Base-by-base conservation (phyloP, 2,329 filamentous ascomycete species). In the Calonectria montana region DNA sequence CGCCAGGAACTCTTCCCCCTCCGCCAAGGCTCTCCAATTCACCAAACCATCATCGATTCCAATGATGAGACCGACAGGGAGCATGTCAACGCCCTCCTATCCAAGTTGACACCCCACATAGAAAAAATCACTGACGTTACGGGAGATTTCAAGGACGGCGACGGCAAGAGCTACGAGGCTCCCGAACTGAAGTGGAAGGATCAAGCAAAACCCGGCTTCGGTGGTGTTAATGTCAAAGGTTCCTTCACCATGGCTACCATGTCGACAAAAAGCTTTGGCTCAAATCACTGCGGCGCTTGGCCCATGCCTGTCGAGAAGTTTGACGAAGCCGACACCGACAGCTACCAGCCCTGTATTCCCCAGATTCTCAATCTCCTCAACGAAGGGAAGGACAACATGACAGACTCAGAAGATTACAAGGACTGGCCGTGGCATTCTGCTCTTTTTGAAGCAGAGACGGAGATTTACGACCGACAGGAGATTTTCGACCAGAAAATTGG, bases 1-100 rank as follows among this genome's bases (percentile, higher is more conserved):
- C 83, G 86, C 15, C 82, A 83, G 15, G 86, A 87, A 63, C 81
- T 87, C 7, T 87, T 86, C 67, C 86, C 86, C 0, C 73, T 87
- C 15, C 84, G 84, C 25, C 83, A 84, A 64, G 80, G 80, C 2
- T 85, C 83, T 2, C 77, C 83, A n/a, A 82, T 86, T 8, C 83
- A 82, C 59, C 76, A 83, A 13, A 78, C 81, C 0, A 78, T 84
- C 2, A 62, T 79, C 3, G 61, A 78, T 2, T 82, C 81, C 2
- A 78, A 78, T n/a, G 75, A 79, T 6, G 76, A 82, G 10, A 71
- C 78, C 12, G 79, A 76, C 2, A 68, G 86, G 16, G 76, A 81
- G 2, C 76, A 76, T 3, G 81, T 84, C 2, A 77, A 80, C 37
- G 67, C 78, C 48, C 73, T 73, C 25, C 29, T 84, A 61, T 73